phyloP scores from a whole-genome alignment of 257 asterid species.

The Euphrasia confusa region DNA sequence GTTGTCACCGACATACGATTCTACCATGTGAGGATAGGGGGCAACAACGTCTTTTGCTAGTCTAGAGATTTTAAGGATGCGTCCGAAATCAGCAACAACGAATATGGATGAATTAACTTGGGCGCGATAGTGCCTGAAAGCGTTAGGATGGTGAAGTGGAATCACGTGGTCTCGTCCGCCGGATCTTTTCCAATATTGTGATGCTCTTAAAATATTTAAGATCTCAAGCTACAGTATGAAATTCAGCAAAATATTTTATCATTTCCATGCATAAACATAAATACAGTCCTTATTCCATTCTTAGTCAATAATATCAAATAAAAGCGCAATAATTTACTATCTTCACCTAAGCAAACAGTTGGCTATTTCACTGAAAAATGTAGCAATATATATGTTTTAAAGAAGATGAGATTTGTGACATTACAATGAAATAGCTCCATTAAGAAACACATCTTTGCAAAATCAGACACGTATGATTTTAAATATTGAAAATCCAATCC shows the following conservation, averaged over 20 bases:
- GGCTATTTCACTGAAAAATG: neutral
- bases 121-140: constrained; percentile 71
- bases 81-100: constrained; percentile 90
- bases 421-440: no score
- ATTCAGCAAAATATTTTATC: no score
- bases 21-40: constrained; percentile 80
- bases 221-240: constrained; percentile 53
- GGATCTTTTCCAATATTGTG: constrained; percentile 68
- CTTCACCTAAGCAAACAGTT: neutral
- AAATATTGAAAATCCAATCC: no score
- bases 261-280: no score
- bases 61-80: constrained; percentile 53
- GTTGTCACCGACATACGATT: constrained; percentile 49
- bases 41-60: constrained; percentile 86
- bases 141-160: constrained; percentile 94
- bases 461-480: no score
- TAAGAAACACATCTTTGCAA: no score
- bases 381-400: neutral
- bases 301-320: no score
- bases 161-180: constrained; percentile 84
- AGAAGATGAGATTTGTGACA: neutral
- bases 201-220: constrained; percentile 50
- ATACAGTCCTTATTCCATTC: no score
- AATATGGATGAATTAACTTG: constrained; percentile 64
- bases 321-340: no score